Evolutionary conservation across 805 yeast species (phyloP).

Genomic region (Diddensiella caesifluorescens): DNA sequence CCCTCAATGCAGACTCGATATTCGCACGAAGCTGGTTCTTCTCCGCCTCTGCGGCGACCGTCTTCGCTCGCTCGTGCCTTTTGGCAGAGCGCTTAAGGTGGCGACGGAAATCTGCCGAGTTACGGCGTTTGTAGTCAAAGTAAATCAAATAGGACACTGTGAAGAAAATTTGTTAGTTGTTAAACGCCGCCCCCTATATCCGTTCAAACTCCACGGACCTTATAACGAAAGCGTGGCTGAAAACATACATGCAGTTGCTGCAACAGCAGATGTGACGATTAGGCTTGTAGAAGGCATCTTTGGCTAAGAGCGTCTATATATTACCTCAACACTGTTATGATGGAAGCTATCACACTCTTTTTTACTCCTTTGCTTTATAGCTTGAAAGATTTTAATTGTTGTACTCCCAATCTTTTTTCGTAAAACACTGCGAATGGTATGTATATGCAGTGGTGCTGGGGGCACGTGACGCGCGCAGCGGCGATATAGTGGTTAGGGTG

Average conservation of each 20-base stretch:
- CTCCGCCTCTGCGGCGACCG: conserved; percentile 53
- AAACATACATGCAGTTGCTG: conserved; percentile 26
- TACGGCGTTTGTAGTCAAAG: conserved; percentile 90
- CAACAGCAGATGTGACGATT: conserved; percentile 29
- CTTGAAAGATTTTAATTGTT: too few relatives aligned
- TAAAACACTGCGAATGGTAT: too few relatives aligned
- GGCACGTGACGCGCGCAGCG: too few relatives aligned
- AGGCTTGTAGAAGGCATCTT: conserved; percentile 33
- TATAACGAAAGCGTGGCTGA: not conserved
- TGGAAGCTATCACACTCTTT: too few relatives aligned
- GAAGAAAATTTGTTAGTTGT: not conserved
- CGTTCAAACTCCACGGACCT: not conserved
- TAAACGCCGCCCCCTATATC: not conserved
- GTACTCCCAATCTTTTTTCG: too few relatives aligned
- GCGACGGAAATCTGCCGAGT: conserved; percentile 74
- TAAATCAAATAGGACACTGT: conserved; percentile 61
- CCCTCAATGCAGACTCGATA: conserved; percentile 56
- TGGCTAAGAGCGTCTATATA: too few relatives aligned
- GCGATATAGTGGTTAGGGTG: too few relatives aligned
- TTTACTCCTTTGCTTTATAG: too few relatives aligned
- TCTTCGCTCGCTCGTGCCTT: conserved; percentile 54
- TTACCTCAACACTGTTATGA: too few relatives aligned
- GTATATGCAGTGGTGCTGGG: too few relatives aligned
- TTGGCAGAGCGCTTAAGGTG: conserved; percentile 58
- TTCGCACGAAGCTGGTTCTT: conserved; percentile 50